phyloP scores from a whole-genome alignment of 2,329 filamentous ascomycete species.

The Botrytis elliptica region DNA sequence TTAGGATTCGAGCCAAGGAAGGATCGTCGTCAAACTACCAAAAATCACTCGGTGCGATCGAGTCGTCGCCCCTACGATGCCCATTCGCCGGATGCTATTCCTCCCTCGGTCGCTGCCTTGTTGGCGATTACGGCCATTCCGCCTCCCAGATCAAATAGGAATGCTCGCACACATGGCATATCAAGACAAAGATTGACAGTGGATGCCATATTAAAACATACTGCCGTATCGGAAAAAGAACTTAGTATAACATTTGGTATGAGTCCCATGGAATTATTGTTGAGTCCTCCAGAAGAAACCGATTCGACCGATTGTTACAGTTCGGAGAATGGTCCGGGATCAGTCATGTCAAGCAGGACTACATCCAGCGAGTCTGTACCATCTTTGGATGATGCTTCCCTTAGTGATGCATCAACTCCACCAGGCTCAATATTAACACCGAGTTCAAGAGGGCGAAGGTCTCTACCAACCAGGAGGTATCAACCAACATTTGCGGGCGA shows the following conservation, averaged over 20 bases:
- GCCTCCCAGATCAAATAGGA: slow-evolving; percentile 41
- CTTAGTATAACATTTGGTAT: slow-evolving; percentile 54
- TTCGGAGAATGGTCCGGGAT: slow-evolving; percentile 54
- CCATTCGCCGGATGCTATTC: slow-evolving; percentile 54
- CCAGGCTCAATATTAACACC: slow-evolving; percentile 35
- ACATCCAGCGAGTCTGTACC: slow-evolving; percentile 61
- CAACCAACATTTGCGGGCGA: slow-evolving; percentile 58
- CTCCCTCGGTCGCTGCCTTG: slow-evolving; percentile 59
- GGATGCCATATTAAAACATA: slow-evolving; percentile 54
- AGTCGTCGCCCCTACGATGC: slow-evolving; percentile 43
- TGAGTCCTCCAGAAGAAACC: slow-evolving; percentile 59
- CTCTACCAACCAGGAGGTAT: slow-evolving; percentile 47
- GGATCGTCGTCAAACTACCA: slow-evolving; percentile 27
- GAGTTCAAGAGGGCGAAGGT: slow-evolving; percentile 42
- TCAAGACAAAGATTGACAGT: slow-evolving; percentile 49
- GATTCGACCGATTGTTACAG: slow-evolving; percentile 48
- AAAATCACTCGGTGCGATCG: slow-evolving; percentile 23
- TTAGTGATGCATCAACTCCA: slow-evolving; percentile 40
- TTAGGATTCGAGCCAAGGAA: slow-evolving; percentile 27
- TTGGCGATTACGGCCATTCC: slow-evolving; percentile 62
- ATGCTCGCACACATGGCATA: slow-evolving; percentile 24
- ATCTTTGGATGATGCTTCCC: slow-evolving; percentile 54
- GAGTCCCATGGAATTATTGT: slow-evolving; percentile 57
- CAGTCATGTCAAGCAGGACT: slow-evolving; percentile 53
- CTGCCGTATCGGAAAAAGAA: slow-evolving; percentile 52